Base-by-base conservation (phyloP, 192 early-diverging fungal species). In the Coemansia sp. region DNA sequence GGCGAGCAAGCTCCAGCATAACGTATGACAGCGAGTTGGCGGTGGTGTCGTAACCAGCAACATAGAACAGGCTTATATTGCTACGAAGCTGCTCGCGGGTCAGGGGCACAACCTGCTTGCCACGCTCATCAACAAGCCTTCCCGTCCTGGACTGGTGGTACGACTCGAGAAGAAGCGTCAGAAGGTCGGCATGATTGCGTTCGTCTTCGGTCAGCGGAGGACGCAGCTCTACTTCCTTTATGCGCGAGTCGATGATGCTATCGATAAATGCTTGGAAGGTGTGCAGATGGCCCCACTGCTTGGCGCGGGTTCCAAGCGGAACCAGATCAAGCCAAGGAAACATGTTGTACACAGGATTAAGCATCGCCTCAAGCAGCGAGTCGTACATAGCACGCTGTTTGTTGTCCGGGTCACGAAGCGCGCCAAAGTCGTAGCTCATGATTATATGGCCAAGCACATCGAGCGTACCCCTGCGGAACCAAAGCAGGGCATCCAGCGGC, bases 1-100 rank as follows among this genome's bases (percentile, higher is more conserved):
- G 42, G 35, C 73, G 70, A 17, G 81, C 76, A 56, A 83, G 66
- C 62, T 74, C 73, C 58, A 80, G 55, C 74, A 84, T 77, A 45
- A 72, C 74, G 50, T 79, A 84, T 0, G 84, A 66, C 52, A 89
- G 76, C 46, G 85, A 71, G 57, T 78, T 83, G 25, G 86, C 83
- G 4, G 84, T 87, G 23, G 84, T 87, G 59, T 87, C 85, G 41
- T 85, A 80, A 46, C 85, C 85, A 15, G 83, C 85, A 33, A 84
- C 66, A 32, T 85, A 87, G 65, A 87, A 87, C 49, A 83, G 70
- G 4, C 73, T 68, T 25, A 82, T 66, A 41, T 87, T 80, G 72
- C 82, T 75, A 40, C 76, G 76, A 23, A 84, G 65, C 65, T 82
- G 76, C 66, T 82, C 66, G 15, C 68, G 59, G 66, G 74, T 83